A percentile compares a stretch with the other conserved stretches of the same genome.
Evolutionary conservation across 23 red algal species (phyloP).

Genomic region (Chondrus crispus): DNA sequence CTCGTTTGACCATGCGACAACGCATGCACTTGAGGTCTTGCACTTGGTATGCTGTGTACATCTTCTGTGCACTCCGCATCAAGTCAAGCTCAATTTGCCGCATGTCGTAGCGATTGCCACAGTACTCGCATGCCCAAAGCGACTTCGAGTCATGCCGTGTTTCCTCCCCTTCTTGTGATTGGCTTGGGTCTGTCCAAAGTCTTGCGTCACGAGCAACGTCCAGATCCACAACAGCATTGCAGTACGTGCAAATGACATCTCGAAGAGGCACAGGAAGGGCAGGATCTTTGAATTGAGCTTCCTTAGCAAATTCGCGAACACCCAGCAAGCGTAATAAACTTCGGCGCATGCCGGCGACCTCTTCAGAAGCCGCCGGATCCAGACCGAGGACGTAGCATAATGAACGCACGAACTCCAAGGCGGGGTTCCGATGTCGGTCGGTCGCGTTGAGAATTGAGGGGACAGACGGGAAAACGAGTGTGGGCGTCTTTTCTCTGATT

Average conservation of each 20-base stretch:
- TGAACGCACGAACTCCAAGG: conserved; percentile 63
- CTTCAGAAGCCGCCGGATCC: conserved; percentile 43
- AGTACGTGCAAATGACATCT: conserved; percentile 73
- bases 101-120: conserved; percentile 53
- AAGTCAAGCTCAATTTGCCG: conserved; percentile 62
- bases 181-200: conserved; percentile 18
- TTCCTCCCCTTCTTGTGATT: not conserved
- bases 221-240: conserved; percentile 64
- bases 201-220: conserved; percentile 64
- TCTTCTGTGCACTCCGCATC: conserved; percentile 47
- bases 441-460: not conserved
- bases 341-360: conserved; percentile 57
- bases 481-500: conserved; percentile 56
- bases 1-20: conserved; percentile 66
- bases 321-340: conserved; percentile 62
- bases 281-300: conserved; percentile 49
- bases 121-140: conserved; percentile 67
- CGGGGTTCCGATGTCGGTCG: conserved; percentile 37
- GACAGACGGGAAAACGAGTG: conserved; percentile 34
- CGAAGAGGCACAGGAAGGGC: conserved; percentile 40
- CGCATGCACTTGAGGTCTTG: conserved; percentile 67
- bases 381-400: conserved; percentile 63
- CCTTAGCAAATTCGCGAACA: conserved; percentile 77
- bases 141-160: not conserved
- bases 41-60: conserved; percentile 62